These are phyloP conservation scores for Stramenopiles sp. DNA, from an alignment of 352 stramenopile genomes.

Conservation along the genomic window DNA sequence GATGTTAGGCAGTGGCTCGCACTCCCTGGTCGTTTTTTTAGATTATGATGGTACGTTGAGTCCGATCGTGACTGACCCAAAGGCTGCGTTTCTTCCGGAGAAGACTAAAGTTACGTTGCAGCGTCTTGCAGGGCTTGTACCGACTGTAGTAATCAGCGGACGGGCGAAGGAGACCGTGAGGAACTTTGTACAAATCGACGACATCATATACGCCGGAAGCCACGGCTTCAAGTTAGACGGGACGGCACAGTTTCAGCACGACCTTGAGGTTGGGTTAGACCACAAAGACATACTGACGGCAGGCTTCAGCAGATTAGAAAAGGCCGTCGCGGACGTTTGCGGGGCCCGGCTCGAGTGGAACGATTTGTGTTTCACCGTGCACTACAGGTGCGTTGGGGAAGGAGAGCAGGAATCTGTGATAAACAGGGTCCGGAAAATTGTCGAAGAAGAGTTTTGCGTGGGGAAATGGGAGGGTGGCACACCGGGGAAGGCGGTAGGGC, in stretches of 20 bases:
- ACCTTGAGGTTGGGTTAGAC: no score
- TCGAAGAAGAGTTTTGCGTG: no score
- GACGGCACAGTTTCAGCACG: no score
- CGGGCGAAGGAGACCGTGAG: slow-evolving; percentile 61
- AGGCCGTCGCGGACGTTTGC: slow-evolving; percentile 31
- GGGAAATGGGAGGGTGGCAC: no score
- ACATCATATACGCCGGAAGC: slow-evolving; percentile 63
- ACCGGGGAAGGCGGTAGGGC: background rate
- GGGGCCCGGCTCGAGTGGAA: slow-evolving; percentile 63
- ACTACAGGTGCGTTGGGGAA: slow-evolving; percentile 41
- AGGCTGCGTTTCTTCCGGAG: slow-evolving; percentile 38
- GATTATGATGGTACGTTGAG: slow-evolving; percentile 68
- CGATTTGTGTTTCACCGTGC: slow-evolving; percentile 58
- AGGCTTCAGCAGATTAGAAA: no score
- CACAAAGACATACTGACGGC: no score
- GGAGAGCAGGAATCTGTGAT: no score
- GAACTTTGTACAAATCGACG: slow-evolving; percentile 55
- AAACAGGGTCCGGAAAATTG: no score
- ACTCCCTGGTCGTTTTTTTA: slow-evolving; percentile 59
- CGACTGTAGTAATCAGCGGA: slow-evolving; percentile 56
- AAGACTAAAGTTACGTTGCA: slow-evolving; percentile 44
- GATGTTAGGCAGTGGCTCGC: no score
- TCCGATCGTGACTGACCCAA: slow-evolving; percentile 62
- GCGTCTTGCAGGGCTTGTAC: slow-evolving; percentile 47
- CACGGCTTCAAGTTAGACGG: slow-evolving; percentile 66